These are phyloP conservation scores for Phytopythium montanum DNA, from an alignment of 352 stramenopile genomes.

Conservation along the genomic window DNA sequence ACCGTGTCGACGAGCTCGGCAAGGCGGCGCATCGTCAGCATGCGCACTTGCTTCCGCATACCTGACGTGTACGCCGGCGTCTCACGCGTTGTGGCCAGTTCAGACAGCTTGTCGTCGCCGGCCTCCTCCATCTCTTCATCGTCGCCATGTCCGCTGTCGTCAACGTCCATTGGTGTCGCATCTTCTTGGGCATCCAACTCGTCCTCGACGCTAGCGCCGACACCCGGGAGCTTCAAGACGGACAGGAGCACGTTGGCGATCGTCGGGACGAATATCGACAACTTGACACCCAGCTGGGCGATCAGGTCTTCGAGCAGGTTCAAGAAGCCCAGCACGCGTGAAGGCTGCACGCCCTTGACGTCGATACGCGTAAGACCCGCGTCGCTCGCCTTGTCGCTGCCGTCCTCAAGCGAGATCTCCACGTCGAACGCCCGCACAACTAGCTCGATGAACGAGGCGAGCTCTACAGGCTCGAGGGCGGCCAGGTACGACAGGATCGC, in stretches of 20 bases:
- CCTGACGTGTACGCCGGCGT: constrained; percentile 16
- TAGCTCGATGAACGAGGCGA: constrained; percentile 86
- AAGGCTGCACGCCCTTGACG: constrained; percentile 60
- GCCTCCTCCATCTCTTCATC: constrained; percentile 14
- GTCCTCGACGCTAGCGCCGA: constrained; percentile 13
- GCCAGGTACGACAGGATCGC: constrained; percentile 90
- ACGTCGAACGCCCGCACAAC: constrained; percentile 87
- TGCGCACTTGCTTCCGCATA: constrained; percentile 82
- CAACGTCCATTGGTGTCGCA: not conserved
- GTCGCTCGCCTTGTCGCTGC: not conserved
- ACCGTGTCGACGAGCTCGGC: constrained; percentile 69
- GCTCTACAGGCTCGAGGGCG: constrained; percentile 64
- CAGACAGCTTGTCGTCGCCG: not conserved
- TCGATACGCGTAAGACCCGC: not conserved
- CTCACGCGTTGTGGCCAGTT: constrained; percentile 2
- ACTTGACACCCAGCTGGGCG: constrained; percentile 80
- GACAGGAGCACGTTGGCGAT: constrained; percentile 76
- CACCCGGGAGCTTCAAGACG: constrained; percentile 57
- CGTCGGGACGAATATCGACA: constrained; percentile 72
- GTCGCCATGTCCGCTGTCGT: constrained; percentile 12
- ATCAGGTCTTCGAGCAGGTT: constrained; percentile 89
- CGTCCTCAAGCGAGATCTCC: constrained; percentile 21
- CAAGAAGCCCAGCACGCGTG: constrained; percentile 86
- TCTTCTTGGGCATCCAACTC: not conserved
- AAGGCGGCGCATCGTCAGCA: constrained; percentile 69